phyloP scores from a whole-genome alignment of 2,329 filamentous ascomycete species.

The Emericellopsis cladophorae region DNA sequence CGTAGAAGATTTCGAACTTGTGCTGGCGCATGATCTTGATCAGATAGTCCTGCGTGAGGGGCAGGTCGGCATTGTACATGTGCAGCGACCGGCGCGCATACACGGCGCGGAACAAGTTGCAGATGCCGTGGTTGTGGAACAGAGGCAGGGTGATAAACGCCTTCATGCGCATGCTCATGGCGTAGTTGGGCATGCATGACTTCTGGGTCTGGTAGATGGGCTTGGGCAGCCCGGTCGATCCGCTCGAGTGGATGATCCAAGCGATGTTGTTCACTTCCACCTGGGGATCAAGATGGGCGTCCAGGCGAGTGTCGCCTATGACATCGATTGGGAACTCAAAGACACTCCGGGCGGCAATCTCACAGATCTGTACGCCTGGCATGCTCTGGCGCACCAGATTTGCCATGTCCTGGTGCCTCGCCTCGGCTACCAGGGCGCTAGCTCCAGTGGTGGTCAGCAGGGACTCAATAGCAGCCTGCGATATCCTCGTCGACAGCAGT shows the following conservation, averaged over 20 bases:
- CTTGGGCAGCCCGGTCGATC: conserved; percentile 51
- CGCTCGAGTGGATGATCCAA: conserved; percentile 18
- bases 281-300: conserved; percentile 2
- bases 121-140: conserved; percentile 46
- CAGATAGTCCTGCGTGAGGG: conserved; percentile 35
- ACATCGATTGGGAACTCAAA: conserved; percentile 11
- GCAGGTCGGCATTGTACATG: conserved; percentile 38
- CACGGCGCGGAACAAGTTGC: conserved; percentile 38
- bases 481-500: conserved; percentile 20
- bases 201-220: conserved; percentile 45
- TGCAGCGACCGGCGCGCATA: conserved; percentile 14
- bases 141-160: conserved; percentile 43
- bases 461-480: conserved; percentile 16
- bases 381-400: conserved; percentile 6
- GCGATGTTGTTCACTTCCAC: conserved; percentile 11
- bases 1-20: conserved; percentile 37
- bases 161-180: conserved; percentile 22
- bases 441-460: conserved; percentile 13
- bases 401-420: conserved; percentile 9
- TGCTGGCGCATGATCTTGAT: conserved; percentile 8
- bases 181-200: conserved; percentile 33
- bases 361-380: conserved; percentile 8
- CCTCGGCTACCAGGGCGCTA: conserved; percentile 12
- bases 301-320: conserved; percentile 8
- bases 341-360: conserved; percentile 11